Evolutionary conservation across 106 monocot species (phyloP), one percentile per base, ranked within the genome.

Genomic region (Apostasia ramifera): DNA sequence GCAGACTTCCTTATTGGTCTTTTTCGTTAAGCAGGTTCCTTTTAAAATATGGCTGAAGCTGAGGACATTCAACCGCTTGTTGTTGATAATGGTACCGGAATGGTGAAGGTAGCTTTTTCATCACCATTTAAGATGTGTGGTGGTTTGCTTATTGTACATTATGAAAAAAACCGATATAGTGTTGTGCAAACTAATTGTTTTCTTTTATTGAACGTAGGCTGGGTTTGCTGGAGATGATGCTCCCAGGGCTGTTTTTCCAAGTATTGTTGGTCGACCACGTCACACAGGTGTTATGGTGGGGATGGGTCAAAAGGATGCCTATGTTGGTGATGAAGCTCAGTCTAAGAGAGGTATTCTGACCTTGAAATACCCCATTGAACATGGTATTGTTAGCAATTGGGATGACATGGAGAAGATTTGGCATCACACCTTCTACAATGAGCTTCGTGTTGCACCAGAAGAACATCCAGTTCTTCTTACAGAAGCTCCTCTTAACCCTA

Each of bases 221-320:
- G 80, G 80, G 7, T 79, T 79, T 79, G 79, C 79, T 12, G 79
- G 79, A 8, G 79, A 79, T 70, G 79, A 79, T 69, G 79, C 79
- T 15, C 79, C 79, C 26, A 74, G 79, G 56, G 79, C 79, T 2
- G 79, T 79, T 9, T 79, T 79, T 46, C 79, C 79, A 2, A 78
- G 78, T 39, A 78, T 78, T 37, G 72, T 78, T 1, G 78, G 78
- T 6, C 71, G 78, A 1, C 78, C 79, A 48, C 68, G 73, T 7
- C 73, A 73, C 62, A 74, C 73, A 0, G 79, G 79, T 48, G 79
- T 79, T 43, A 79, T 79, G 79, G 79, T 79, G 11, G 79, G 79
- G 47, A 79, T 74, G 73, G 79, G 73, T 42, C 79, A 79, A 47
- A 79, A 79, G 49, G 79, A 79, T 63, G 73, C 79, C 2, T 79